These are phyloP conservation scores for Phoenix dactylifera DNA, from an alignment of 176 grass and related monocot genomes.

Conservation along the genomic window DNA sequence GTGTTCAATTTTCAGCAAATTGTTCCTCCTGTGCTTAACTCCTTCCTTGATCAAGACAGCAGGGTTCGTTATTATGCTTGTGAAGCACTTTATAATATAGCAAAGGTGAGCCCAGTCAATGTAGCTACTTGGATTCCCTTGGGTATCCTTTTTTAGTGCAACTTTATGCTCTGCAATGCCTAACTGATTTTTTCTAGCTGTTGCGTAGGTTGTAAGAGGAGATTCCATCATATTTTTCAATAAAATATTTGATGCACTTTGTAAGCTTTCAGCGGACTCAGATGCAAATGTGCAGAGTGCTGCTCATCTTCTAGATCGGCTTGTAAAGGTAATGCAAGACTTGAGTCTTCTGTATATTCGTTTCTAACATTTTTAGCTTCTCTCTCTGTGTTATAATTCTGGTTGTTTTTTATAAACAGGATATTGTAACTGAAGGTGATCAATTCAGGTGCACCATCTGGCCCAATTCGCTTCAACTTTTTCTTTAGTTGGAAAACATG, in stretches of 20 bases:
- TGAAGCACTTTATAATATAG: constrained; percentile 99
- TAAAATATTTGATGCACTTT: constrained; percentile 93
- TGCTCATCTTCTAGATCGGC: constrained; percentile 98
- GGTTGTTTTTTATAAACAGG: constrained; percentile 39
- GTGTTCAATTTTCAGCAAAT: constrained; percentile 46
- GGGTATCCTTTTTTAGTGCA: no score
- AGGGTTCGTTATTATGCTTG: constrained; percentile 99
- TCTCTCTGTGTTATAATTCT: constrained; percentile 14
- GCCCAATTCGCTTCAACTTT: constrained; percentile 17
- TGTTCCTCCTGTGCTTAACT: constrained; percentile 70
- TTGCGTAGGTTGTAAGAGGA: constrained; percentile 84
- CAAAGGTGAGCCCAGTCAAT: constrained; percentile 41
- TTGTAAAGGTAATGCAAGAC: constrained; percentile 64
- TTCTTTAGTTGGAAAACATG: constrained; percentile 6
- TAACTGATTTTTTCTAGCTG: no score
- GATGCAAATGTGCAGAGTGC: constrained; percentile 98
- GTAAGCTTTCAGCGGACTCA: constrained; percentile 92
- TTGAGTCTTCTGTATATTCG: not conserved
- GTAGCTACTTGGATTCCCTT: no score
- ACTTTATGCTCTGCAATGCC: no score
- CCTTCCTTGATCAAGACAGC: constrained; percentile 82
- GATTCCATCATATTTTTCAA: constrained; percentile 96
- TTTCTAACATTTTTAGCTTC: not conserved
- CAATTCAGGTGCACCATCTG: constrained; percentile 70
- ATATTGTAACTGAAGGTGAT: constrained; percentile 99